Percentiles rank a stretch among this genome's conserved stretches.
phyloP scores from a whole-genome alignment of 2,329 filamentous ascomycete genomes.

The Coniochaeta pulveracea region DNA sequence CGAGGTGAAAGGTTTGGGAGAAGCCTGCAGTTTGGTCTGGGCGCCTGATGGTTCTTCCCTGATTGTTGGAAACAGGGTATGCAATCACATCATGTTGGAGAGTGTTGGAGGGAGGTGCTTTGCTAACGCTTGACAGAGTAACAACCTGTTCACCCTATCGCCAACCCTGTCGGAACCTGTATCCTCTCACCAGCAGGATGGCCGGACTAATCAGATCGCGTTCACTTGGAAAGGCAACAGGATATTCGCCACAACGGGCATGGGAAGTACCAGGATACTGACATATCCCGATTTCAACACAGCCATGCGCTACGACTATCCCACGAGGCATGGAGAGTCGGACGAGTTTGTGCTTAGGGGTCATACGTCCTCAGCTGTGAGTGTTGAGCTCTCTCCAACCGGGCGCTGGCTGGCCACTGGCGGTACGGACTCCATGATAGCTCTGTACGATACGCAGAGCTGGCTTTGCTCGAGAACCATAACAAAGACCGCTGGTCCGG shows the following conservation, averaged over 20 bases:
- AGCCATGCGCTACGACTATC: constrained; percentile 35
- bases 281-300: constrained; percentile 55
- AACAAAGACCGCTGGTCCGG: constrained; percentile 55
- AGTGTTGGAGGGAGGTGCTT: neutral
- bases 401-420: constrained; percentile 64
- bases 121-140: constrained; percentile 30
- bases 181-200: constrained; percentile 46
- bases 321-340: constrained; percentile 21
- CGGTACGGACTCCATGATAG: constrained; percentile 63
- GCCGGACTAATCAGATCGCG: constrained; percentile 60
- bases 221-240: constrained; percentile 66
- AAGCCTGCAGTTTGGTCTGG: constrained; percentile 64
- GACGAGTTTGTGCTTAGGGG: constrained; percentile 54
- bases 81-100: constrained; percentile 9
- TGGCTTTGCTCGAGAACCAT: constrained; percentile 68
- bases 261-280: constrained; percentile 60
- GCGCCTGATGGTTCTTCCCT: constrained; percentile 58
- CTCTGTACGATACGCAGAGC: constrained; percentile 66
- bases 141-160: constrained; percentile 51
- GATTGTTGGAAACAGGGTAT: constrained; percentile 62
- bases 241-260: constrained; percentile 58
- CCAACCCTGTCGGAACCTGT: constrained; percentile 45
- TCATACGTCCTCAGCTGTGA: constrained; percentile 62
- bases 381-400: constrained; percentile 57
- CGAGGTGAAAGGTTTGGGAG: constrained; percentile 54